These are phyloP conservation scores for Triticum monococcum DNA, from an alignment of 176 grass and related monocot genomes.

Conservation along the genomic window DNA sequence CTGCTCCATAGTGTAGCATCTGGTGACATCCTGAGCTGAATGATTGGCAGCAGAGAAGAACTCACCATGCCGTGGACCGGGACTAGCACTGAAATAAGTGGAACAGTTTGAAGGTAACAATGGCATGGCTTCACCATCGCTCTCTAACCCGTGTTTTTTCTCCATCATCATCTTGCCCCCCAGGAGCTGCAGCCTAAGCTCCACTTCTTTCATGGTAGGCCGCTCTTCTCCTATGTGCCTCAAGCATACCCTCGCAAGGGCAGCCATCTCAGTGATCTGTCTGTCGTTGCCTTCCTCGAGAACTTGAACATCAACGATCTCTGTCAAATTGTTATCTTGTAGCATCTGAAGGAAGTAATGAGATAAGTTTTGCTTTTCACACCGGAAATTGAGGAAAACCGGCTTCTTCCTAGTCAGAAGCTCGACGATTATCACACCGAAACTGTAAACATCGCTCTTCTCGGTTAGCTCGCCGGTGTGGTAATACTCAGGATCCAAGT, in stretches of 20 bases:
- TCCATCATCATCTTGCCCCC: neutral
- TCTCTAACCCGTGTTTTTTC: neutral
- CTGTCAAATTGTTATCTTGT: neutral
- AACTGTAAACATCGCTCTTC: neutral
- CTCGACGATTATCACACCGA: neutral
- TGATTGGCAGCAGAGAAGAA: neutral
- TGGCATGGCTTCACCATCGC: neutral
- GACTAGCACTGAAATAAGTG: neutral
- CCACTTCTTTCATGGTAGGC: neutral
- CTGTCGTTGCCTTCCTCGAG: neutral
- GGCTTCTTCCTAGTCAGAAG: constrained; percentile 1
- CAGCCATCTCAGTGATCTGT: neutral
- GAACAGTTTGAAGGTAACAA: neutral
- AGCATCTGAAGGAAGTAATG: neutral
- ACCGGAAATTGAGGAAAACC: neutral
- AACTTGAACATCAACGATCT: neutral
- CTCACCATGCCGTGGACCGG: neutral
- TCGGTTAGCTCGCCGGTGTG: neutral
- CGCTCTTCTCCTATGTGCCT: neutral
- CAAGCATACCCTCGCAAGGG: neutral
- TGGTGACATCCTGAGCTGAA: neutral
- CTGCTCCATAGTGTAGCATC: neutral
- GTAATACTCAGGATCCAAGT: neutral
- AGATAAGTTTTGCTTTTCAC: neutral
- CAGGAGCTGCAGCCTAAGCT: neutral